These are phyloP conservation scores for Orobanche coerulescens DNA, from an alignment of 257 asterid species.

Conservation along the genomic window DNA sequence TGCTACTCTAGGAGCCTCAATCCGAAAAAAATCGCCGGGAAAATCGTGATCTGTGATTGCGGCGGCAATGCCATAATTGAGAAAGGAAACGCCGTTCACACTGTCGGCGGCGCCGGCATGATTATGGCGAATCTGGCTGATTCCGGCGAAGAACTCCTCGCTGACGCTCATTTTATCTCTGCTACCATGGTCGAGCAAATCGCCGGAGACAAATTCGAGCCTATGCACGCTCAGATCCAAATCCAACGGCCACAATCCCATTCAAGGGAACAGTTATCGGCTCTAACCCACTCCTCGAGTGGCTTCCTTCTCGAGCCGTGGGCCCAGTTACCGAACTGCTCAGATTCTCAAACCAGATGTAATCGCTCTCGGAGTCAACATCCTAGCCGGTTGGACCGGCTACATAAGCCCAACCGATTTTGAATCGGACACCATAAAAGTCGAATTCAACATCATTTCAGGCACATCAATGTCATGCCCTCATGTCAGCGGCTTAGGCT, in stretches of 20 bases:
- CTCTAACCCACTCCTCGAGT: slow-evolving; percentile 64
- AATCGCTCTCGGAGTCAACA: too few relatives aligned
- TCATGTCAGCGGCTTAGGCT: slow-evolving; percentile 80
- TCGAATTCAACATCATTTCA: too few relatives aligned
- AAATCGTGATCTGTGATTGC: slow-evolving; percentile 78
- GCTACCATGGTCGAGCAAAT: slow-evolving; percentile 78
- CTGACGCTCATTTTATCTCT: slow-evolving; percentile 79
- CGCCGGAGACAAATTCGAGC: slow-evolving; percentile 60
- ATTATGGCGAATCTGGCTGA: slow-evolving; percentile 69
- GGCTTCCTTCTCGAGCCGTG: too few relatives aligned
- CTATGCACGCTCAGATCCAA: slow-evolving; percentile 46
- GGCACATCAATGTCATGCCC: slow-evolving; percentile 93
- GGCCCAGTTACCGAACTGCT: too few relatives aligned
- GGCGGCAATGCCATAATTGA: slow-evolving; percentile 88
- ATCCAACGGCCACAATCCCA: slow-evolving; percentile 62
- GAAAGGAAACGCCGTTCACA: slow-evolving; percentile 75
- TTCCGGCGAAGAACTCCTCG: slow-evolving; percentile 82
- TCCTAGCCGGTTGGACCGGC: too few relatives aligned
- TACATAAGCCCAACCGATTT: too few relatives aligned
- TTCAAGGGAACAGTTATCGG: slow-evolving; percentile 75
- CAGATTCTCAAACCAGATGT: too few relatives aligned
- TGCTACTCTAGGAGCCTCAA: slow-evolving; percentile 62
- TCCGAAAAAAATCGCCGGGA: slow-evolving; percentile 49
- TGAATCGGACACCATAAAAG: too few relatives aligned
- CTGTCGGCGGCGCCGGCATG: slow-evolving; percentile 79